phyloP scores from a whole-genome alignment of 805 yeast genomes.

The Saccharomycodes ludwigii region DNA sequence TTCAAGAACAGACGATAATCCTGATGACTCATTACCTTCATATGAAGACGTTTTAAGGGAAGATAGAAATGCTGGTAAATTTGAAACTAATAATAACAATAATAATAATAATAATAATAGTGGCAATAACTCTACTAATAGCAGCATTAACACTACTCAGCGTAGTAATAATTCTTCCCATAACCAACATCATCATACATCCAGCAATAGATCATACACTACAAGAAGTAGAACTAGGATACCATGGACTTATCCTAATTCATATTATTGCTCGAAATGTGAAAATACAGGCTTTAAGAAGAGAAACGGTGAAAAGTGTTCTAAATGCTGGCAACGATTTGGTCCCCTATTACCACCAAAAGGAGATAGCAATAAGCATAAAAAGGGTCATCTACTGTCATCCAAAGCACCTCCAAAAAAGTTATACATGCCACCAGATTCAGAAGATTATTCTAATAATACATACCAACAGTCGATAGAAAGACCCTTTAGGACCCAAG shows the following conservation, averaged over 20 bases:
- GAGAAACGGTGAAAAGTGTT: constrained; percentile 54
- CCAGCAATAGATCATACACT: constrained; percentile 10
- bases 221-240: constrained; percentile 15
- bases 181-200: neutral
- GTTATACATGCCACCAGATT: no score
- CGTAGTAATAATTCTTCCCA: neutral
- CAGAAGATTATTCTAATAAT: no score
- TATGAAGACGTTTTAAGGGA: constrained; percentile 32
- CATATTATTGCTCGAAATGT: constrained; percentile 56
- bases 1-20: neutral
- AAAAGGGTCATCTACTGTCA: no score
- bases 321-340: constrained; percentile 56
- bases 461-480: no score
- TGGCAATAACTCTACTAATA: no score
- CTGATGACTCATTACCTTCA: constrained; percentile 28
- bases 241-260: constrained; percentile 57
- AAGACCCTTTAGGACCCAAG: neutral
- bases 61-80: no score
- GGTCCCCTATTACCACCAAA: constrained; percentile 28
- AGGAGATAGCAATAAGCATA: constrained; percentile 7
- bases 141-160: no score
- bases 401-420: no score
- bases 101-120: no score
- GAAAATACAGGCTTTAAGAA: constrained; percentile 55
- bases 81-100: no score